Evolutionary conservation across 345 rosid genomes (phyloP).

Genomic region (Eucalyptus viminalis): DNA sequence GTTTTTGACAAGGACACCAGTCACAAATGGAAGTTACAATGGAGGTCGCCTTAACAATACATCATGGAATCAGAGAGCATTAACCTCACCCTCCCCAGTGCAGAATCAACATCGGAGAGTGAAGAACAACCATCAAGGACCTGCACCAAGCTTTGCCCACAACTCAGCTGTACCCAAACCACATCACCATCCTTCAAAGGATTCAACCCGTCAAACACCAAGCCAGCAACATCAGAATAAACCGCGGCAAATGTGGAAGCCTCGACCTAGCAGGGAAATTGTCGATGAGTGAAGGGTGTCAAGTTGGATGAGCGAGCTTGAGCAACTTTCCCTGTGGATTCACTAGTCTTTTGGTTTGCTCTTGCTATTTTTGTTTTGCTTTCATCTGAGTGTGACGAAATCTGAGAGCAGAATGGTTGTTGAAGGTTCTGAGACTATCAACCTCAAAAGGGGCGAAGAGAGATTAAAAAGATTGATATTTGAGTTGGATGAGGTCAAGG

Average conservation of each 20-base stretch:
- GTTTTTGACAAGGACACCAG: constrained; percentile 4
- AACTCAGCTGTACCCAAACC: background rate
- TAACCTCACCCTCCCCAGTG: background rate
- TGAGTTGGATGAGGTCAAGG: background rate
- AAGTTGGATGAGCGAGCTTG: background rate
- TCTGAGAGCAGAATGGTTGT: background rate
- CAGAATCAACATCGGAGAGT: background rate
- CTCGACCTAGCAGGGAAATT: background rate
- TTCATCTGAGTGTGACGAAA: background rate
- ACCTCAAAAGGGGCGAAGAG: background rate
- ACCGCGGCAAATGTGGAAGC: background rate
- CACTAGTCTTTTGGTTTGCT: background rate
- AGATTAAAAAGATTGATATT: background rate
- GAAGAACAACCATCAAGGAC: background rate
- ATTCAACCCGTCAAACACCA: background rate
- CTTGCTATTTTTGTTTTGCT: background rate
- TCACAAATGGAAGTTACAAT: background rate
- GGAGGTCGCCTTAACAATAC: background rate
- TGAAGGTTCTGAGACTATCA: background rate
- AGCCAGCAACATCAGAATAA: background rate
- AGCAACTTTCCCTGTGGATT: background rate
- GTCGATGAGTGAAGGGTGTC: background rate
- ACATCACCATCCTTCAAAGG: background rate
- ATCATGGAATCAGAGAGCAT: background rate
- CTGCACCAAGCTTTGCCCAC: background rate